These are phyloP conservation scores for Penicillium atrosanguineum DNA, from an alignment of 495 filamentous ascomycete species.

Conservation along the genomic window DNA sequence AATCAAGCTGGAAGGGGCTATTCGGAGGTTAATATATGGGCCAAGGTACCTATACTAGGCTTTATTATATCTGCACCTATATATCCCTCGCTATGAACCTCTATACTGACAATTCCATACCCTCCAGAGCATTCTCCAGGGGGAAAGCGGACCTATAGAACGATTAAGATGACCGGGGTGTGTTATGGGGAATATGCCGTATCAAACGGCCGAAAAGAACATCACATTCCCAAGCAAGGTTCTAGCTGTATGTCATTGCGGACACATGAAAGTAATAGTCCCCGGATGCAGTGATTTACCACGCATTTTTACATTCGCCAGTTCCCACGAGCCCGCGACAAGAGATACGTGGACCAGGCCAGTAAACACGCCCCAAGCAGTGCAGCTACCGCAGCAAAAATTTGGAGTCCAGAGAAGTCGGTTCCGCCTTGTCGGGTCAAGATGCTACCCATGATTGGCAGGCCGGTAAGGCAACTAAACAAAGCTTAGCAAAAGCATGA, in stretches of 20 bases:
- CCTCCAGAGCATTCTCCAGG: too few relatives aligned
- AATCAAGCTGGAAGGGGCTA: too few relatives aligned
- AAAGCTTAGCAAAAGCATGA: not conserved
- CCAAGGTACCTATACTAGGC: too few relatives aligned
- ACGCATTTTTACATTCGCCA: not conserved
- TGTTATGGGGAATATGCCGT: too few relatives aligned
- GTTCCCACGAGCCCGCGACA: not conserved
- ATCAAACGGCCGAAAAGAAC: too few relatives aligned
- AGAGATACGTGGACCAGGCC: not conserved
- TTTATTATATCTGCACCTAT: too few relatives aligned
- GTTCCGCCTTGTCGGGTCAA: not conserved
- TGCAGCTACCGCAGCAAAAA: not conserved
- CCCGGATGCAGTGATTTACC: not conserved
- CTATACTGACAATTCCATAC: too few relatives aligned
- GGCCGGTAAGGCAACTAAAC: slow-evolving; percentile 6
- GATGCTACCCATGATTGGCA: slow-evolving; percentile 1
- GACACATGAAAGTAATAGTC: not conserved
- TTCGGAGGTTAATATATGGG: too few relatives aligned
- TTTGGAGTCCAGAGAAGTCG: slow-evolving; percentile 4
- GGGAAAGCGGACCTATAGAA: too few relatives aligned
- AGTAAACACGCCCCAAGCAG: not conserved
- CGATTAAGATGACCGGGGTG: too few relatives aligned
- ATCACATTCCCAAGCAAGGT: too few relatives aligned
- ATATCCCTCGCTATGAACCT: too few relatives aligned
- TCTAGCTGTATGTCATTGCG: not conserved